Evolutionary conservation across 345 rosid species (phyloP).

Genomic region (Isatis tinctoria): DNA sequence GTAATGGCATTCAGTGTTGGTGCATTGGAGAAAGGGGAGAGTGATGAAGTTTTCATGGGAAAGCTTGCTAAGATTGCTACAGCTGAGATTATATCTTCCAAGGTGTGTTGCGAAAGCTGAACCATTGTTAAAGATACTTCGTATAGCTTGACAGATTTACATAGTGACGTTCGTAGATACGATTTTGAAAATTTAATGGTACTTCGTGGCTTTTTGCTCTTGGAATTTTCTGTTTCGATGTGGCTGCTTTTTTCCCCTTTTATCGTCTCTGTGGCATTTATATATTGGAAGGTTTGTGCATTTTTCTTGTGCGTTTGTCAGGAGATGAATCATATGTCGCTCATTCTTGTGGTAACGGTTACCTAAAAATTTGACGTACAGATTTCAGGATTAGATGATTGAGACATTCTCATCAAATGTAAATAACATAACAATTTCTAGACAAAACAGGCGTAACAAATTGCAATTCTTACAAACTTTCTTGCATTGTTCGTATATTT

Average conservation of each 20-base stretch:
- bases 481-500: neutral
- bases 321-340: neutral
- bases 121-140: neutral
- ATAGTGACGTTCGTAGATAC: neutral
- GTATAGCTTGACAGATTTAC: neutral
- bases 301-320: conserved; percentile 2
- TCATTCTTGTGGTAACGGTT: conserved; percentile 8
- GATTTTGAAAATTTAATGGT: neutral
- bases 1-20: conserved; percentile 82
- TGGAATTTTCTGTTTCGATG: neutral
- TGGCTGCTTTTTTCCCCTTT: neutral
- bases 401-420: conserved; percentile 2
- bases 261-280: neutral
- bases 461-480: neutral
- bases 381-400: conserved; percentile 1
- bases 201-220: neutral
- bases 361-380: neutral
- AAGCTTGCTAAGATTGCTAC: conserved; percentile 95
- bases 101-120: conserved; percentile 41
- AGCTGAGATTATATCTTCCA: conserved; percentile 86
- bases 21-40: conserved; percentile 53
- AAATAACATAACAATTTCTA: neutral
- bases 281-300: neutral
- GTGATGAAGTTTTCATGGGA: conserved; percentile 66
- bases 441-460: neutral